Base-by-base conservation (phyloP, 108 stramenopile species). In the Nitzschia palea region DNA sequence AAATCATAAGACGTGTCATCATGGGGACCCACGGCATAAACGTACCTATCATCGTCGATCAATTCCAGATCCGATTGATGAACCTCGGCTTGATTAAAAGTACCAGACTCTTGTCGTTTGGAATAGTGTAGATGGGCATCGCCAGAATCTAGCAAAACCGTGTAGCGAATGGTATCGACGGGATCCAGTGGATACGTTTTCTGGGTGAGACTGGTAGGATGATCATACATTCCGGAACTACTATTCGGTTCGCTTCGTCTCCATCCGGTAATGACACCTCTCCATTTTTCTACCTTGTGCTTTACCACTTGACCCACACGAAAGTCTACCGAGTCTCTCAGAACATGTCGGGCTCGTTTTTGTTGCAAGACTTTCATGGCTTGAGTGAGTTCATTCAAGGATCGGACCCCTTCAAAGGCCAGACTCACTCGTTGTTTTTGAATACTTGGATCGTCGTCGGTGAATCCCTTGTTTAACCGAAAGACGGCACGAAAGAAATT, bases 191-290 rank as follows among this genome's bases (percentile, higher is more conserved):
- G 33, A 45, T 92, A 92, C 25, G 78, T 36, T 51, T 92, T 92
- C 5, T 70, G 76, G 29, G 90, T 92, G 67, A 92, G 59, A 28
- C 87, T 88, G 10, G 77, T 85, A n/a, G 71, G 57, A 15, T 71
- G 50, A n/a, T 35, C 12, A 34, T 6, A 20, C 20, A 31, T 4
- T n/a, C 30, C 18, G 29, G 55, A 18, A 47, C 59, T 56, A 25
- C 31, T 44, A 44, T 50, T 22, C 1, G 22, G 23, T 12, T 81
- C 71, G 23, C 60, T 18, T 67, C 69, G 48, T 18, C 68, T 44
- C 91, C 91, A 93, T 53, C 86, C 91, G 28, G 75, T 71, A 45
- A 93, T 58, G 1, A 93, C 80, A 9, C 86, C 91, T 63, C 91
- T 79, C 88, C 88, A 93, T 35, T 76, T 59, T 30, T 84, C 73